Conservation (phyloP, 2,329 filamentous ascomycete genomes). For the Fusarium nanum region DNA sequence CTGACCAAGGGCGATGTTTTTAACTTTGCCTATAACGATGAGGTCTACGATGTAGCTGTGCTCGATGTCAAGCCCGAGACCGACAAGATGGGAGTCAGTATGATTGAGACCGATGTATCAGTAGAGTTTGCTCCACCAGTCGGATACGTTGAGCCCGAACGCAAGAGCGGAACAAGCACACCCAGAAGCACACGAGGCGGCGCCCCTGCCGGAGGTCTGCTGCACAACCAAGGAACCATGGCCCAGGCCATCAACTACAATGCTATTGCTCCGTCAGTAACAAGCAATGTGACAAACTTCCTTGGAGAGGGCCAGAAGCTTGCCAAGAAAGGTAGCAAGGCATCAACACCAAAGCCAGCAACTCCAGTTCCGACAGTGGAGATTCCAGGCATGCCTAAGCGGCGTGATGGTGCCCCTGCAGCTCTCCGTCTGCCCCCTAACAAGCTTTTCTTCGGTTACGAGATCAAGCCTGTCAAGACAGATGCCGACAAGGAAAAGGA, state of each 20-base stretch:
- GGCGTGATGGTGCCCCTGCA: slow-evolving; percentile 80
- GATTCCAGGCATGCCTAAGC: slow-evolving; percentile 49
- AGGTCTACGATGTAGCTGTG: slow-evolving; percentile 91
- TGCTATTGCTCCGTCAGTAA: slow-evolving; percentile 83
- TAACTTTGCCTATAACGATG: slow-evolving; percentile 96
- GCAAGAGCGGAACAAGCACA: slow-evolving; percentile 84
- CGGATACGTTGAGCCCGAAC: slow-evolving; percentile 90
- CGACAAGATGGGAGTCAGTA: slow-evolving; percentile 87
- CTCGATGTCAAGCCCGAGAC: slow-evolving; percentile 90
- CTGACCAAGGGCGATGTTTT: slow-evolving; percentile 94
- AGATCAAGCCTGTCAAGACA: slow-evolving; percentile 88
- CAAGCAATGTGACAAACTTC: slow-evolving; percentile 81
- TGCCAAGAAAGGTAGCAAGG: slow-evolving; percentile 84
- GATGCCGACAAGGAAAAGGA: slow-evolving; percentile 77
- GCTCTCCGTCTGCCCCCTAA: slow-evolving; percentile 86
- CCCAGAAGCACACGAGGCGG: slow-evolving; percentile 75
- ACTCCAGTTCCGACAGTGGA: slow-evolving; percentile 70
- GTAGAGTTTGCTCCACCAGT: slow-evolving; percentile 96
- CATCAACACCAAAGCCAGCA: slow-evolving; percentile 70
- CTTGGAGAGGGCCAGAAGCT: slow-evolving; percentile 82
- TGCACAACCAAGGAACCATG: slow-evolving; percentile 93
- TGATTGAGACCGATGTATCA: slow-evolving; percentile 94
- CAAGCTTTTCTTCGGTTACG: slow-evolving; percentile 97
- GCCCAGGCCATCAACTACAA: slow-evolving; percentile 97
- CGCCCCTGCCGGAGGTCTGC: slow-evolving; percentile 75